A percentile compares a stretch with the other conserved stretches of the same genome.
These are phyloP conservation scores for Pseudonectria buxi DNA, from an alignment of 2,329 filamentous ascomycete genomes.

Conservation along the genomic window DNA sequence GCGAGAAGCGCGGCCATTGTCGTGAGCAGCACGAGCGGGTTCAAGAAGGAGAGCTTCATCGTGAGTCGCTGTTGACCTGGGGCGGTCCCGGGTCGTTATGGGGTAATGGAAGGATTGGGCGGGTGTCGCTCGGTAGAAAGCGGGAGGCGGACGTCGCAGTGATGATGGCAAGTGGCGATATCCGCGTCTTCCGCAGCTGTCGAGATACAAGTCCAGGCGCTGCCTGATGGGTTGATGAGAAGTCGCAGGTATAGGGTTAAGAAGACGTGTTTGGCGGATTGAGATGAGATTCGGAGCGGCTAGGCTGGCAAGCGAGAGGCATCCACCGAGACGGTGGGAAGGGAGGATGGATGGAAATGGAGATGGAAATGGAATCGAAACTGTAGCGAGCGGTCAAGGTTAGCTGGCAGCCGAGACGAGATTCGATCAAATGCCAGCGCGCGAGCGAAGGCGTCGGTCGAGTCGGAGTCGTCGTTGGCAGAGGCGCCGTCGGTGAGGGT, in stretches of 20 bases:
- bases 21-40: constrained; percentile 40
- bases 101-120: constrained; percentile 1
- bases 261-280: constrained; percentile 7
- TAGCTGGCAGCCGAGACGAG: constrained; percentile 22
- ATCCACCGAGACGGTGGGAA: constrained; percentile 12
- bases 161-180: constrained; percentile 1
- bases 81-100: constrained; percentile 1
- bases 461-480: constrained; percentile 1
- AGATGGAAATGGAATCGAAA: constrained; percentile 6
- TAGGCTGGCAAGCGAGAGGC: constrained; percentile 16
- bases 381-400: constrained; percentile 21
- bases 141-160: constrained; percentile 4
- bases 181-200: neutral
- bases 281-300: constrained; percentile 2
- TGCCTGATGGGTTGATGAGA: too few relatives aligned
- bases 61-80: constrained; percentile 16
- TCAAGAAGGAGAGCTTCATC: constrained; percentile 42
- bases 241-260: neutral
- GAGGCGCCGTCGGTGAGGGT: too few relatives aligned
- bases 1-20: constrained; percentile 37
- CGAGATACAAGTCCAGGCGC: too few relatives aligned
- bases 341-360: constrained; percentile 8
- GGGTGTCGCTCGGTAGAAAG: constrained; percentile 1
- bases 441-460: constrained; percentile 14
- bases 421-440: constrained; percentile 2